Evolutionary conservation across 2,329 filamentous ascomycete species (phyloP).

Genomic region (Neonectria faginata): DNA sequence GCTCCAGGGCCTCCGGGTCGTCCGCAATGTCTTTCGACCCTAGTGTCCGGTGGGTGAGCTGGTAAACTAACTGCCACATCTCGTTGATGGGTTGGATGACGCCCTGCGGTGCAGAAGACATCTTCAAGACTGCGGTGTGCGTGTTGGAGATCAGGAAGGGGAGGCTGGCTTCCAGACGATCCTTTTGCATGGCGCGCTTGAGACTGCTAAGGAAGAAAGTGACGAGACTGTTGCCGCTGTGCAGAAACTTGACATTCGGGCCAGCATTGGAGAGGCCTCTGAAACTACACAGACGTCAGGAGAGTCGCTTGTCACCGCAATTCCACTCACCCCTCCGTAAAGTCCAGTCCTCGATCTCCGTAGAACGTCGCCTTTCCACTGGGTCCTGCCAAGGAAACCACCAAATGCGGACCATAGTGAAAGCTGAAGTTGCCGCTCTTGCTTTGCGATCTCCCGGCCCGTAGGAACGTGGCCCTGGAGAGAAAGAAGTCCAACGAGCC

Average conservation of each 20-base stretch:
- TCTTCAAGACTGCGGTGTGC: slow-evolving; percentile 17
- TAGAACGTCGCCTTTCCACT: slow-evolving; percentile 2
- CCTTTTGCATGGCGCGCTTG: slow-evolving; percentile 51
- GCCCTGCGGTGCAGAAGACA: neutral
- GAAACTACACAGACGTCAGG: neutral
- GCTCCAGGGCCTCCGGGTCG: slow-evolving; percentile 54
- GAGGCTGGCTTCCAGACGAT: slow-evolving; percentile 54
- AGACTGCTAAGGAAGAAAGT: slow-evolving; percentile 47
- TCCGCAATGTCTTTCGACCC: slow-evolving; percentile 66
- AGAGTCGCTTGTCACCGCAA: neutral
- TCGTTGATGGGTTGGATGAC: slow-evolving; percentile 63
- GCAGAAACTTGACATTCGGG: slow-evolving; percentile 39
- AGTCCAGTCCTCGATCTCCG: slow-evolving; percentile 7
- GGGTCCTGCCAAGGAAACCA: slow-evolving; percentile 1
- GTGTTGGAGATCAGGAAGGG: slow-evolving; percentile 58
- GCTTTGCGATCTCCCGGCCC: neutral
- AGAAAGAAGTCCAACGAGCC: slow-evolving; percentile 12
- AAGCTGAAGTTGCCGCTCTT: slow-evolving; percentile 15
- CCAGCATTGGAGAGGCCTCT: slow-evolving; percentile 46
- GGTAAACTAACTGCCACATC: slow-evolving; percentile 65
- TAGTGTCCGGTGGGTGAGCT: slow-evolving; percentile 68
- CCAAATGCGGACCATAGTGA: slow-evolving; percentile 8
- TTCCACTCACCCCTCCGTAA: slow-evolving; percentile 5
- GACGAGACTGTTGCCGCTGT: slow-evolving; percentile 27
- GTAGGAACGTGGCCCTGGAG: neutral